Evolutionary conservation across 2,329 filamentous ascomycete species (phyloP).

Genomic region (Knufia petricola): DNA sequence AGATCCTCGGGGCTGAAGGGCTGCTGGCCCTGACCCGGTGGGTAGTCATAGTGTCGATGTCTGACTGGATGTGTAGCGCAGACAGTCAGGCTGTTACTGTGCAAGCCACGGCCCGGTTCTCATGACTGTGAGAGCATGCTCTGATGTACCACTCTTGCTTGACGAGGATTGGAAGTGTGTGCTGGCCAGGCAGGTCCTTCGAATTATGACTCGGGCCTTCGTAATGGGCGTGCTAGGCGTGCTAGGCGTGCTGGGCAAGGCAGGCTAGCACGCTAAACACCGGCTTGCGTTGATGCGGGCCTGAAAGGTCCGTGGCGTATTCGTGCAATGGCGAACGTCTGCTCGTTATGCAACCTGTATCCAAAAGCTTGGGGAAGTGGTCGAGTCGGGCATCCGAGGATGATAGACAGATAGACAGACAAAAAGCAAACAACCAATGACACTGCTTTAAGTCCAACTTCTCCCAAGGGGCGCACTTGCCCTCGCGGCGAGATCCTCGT

Average conservation of each 20-base stretch:
- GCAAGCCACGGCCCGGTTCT: background rate
- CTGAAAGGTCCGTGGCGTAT: too few species aligned
- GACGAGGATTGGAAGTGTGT: background rate
- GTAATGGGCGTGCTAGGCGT: too few species aligned
- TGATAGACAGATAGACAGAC: too few species aligned
- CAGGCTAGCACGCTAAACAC: background rate
- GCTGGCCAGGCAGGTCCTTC: too few species aligned
- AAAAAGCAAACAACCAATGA: too few species aligned
- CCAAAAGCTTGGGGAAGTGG: too few species aligned
- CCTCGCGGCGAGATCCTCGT: background rate
- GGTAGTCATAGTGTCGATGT: constrained; percentile 3
- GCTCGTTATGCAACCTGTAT: too few species aligned
- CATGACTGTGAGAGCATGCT: background rate
- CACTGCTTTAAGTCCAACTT: too few species aligned
- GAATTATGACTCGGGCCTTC: too few species aligned
- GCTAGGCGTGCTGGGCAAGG: background rate
- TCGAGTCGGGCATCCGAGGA: too few species aligned
- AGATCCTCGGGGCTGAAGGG: constrained; percentile 2
- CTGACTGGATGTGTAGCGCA: background rate
- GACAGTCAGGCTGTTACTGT: background rate
- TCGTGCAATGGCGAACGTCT: too few species aligned
- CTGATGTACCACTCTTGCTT: background rate
- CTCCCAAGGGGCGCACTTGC: too few species aligned
- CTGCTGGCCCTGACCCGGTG: constrained; percentile 1
- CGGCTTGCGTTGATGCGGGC: background rate